Evolutionary conservation across 129 eudicot species (phyloP).

Genomic region (Rutidosis leptorrhynchoides): DNA sequence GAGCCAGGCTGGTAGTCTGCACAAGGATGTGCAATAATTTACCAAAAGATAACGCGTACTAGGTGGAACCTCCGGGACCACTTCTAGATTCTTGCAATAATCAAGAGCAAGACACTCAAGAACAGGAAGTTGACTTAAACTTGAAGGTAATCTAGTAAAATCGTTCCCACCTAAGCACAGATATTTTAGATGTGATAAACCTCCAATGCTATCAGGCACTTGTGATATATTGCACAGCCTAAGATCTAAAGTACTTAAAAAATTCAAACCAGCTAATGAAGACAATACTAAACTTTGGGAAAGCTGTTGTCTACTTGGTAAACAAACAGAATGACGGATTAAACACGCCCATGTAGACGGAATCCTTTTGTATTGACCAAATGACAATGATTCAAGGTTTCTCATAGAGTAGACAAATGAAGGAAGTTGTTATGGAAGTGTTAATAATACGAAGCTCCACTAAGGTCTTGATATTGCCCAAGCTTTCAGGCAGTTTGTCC

Average conservation of each 20-base stretch:
- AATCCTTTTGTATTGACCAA: too few species aligned
- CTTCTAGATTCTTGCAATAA: slow-evolving; percentile 18
- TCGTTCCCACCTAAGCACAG: background rate
- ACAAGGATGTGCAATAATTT: slow-evolving; percentile 7
- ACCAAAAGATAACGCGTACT: background rate
- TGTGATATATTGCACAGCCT: slow-evolving; percentile 3
- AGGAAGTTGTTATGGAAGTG: too few species aligned
- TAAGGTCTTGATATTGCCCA: too few species aligned
- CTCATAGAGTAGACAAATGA: too few species aligned
- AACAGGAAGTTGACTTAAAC: slow-evolving; percentile 19
- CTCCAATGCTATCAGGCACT: slow-evolving; percentile 15
- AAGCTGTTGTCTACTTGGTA: too few species aligned
- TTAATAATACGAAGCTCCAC: too few species aligned
- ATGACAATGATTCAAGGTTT: too few species aligned
- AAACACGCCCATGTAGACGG: too few species aligned
- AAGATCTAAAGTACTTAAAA: background rate
- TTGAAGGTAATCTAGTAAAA: slow-evolving; percentile 22
- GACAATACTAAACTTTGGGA: background rate
- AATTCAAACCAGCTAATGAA: slow-evolving; percentile 6
- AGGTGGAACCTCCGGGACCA: slow-evolving; percentile 12
- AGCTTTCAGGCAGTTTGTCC: too few species aligned
- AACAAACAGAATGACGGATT: too few species aligned
- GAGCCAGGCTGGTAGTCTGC: background rate
- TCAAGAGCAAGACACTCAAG: background rate
- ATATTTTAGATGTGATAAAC: slow-evolving; percentile 18